Evolutionary conservation across 768 basidiomycete genomes (phyloP).

Genomic region (Macrocybe gigantea): DNA sequence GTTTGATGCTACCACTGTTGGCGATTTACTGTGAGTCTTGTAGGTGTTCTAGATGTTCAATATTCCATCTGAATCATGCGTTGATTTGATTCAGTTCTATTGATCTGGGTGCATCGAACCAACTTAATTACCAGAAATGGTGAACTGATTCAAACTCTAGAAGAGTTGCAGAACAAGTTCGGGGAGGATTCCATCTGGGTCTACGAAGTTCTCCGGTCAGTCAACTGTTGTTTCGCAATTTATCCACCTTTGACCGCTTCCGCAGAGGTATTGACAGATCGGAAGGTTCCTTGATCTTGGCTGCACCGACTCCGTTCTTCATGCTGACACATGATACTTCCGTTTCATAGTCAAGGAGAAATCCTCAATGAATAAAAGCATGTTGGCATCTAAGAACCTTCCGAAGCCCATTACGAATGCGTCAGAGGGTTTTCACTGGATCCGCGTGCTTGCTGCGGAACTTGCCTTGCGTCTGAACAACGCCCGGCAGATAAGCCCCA

Average conservation of each 20-base stretch:
- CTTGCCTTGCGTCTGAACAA: slow-evolving; percentile 81
- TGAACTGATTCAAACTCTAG: slow-evolving; percentile 27
- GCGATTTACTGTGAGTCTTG: slow-evolving; percentile 74
- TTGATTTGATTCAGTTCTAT: slow-evolving; percentile 39
- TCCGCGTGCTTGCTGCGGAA: slow-evolving; percentile 87
- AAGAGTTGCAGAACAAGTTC: slow-evolving; percentile 75
- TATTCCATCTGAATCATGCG: not conserved
- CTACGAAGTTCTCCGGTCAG: slow-evolving; percentile 82
- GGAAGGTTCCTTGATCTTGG: slow-evolving; percentile 53
- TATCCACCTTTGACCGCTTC: slow-evolving; percentile 3
- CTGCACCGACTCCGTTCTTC: not conserved
- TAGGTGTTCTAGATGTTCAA: not conserved
- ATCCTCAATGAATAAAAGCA: slow-evolving; percentile 75
- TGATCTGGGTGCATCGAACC: slow-evolving; percentile 39
- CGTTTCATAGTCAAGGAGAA: slow-evolving; percentile 73
- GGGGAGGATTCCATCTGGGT: slow-evolving; percentile 88
- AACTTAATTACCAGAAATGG: not conserved
- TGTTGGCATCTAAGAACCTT: slow-evolving; percentile 96
- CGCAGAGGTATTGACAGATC: slow-evolving; percentile 78
- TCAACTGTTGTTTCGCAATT: not conserved
- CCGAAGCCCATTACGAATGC: slow-evolving; percentile 68
- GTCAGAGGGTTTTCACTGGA: slow-evolving; percentile 83
- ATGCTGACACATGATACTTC: slow-evolving; percentile 1
- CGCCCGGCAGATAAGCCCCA: slow-evolving; percentile 63
- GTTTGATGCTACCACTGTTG: slow-evolving; percentile 86